These are phyloP conservation scores for Sodiomyces alkalinus DNA, from an alignment of 2,329 filamentous ascomycete genomes.

Conservation along the genomic window DNA sequence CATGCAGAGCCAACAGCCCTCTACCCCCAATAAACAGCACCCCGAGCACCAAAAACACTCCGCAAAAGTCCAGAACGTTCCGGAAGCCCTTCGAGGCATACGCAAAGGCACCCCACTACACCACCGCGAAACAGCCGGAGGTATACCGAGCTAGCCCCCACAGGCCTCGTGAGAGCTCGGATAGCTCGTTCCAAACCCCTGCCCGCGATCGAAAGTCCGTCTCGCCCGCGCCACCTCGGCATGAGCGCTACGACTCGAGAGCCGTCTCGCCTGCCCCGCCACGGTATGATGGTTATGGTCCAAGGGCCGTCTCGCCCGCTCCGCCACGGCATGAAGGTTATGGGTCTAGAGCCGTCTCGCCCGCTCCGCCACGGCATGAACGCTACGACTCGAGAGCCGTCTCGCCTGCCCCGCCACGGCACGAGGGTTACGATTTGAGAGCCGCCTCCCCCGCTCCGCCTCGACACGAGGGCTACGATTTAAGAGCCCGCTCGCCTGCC, in stretches of 20 bases:
- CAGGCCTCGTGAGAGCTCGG: constrained; percentile 24
- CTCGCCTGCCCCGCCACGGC: constrained; percentile 12
- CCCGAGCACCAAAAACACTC: constrained; percentile 36
- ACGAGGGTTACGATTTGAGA: constrained; percentile 13
- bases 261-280: constrained; percentile 13
- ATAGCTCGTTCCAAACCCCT: constrained; percentile 17
- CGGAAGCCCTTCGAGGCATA: constrained; percentile 55
- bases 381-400: background rate
- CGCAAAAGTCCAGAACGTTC: constrained; percentile 47
- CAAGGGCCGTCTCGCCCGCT: constrained; percentile 13
- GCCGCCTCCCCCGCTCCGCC: constrained; percentile 19
- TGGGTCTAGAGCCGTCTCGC: constrained; percentile 16
- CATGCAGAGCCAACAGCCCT: constrained; percentile 43
- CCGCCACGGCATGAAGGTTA: constrained; percentile 11
- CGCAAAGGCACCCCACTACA: constrained; percentile 50
- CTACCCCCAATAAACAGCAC: constrained; percentile 42
- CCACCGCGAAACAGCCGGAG: constrained; percentile 44
- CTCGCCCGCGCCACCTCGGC: constrained; percentile 6
- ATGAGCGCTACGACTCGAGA: constrained; percentile 14
- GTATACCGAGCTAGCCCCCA: constrained; percentile 31
- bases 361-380: constrained; percentile 18
- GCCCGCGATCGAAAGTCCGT: constrained; percentile 3
- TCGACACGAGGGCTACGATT: constrained; percentile 5
- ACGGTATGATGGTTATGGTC: constrained; percentile 1
- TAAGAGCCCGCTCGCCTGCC: constrained; percentile 18